Evolutionary conservation across 179 eudicot species (phyloP), one percentile per base, ranked within the genome.

Genomic region (Silene coronaria): DNA sequence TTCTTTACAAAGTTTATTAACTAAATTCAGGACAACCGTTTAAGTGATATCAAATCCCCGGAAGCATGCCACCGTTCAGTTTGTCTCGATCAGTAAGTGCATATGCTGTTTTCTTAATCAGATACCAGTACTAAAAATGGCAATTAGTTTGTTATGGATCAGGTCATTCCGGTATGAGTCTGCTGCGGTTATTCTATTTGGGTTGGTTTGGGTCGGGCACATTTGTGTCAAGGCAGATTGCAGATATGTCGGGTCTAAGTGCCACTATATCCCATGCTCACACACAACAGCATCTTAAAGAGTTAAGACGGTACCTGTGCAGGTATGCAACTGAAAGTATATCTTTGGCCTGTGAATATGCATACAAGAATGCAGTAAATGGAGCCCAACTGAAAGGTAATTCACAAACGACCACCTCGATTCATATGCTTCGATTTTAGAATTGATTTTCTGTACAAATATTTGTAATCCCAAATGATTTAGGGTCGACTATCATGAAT

Each of bases 291-390:
- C 42, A 27, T 2, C 48, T 51, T 34, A n/a, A n/a, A n/a, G n/a
- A n/a, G n/a, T n/a, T n/a, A 53, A 53, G 48, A 28, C 58, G 13
- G 48, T 38, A 28, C 61, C 28, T 26, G 5, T 80, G 76, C 87
- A 90, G 95, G 80, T 90, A 89, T 79, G 95, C 95, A 68, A 82
- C 90, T 58, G 97, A 90, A 82, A 88, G 97, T 79, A 60, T 88
- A 48, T 72, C 72, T 34, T 73, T 88, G 78, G 92, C 97, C 21
- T 91, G 97, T 85, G 89, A 85, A 71, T 91, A 77, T 74, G 96
- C 96, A 74, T 91, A 91, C 82, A 89, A 84, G 76, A 88, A 91
- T 81, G 95, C 98, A 69, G 81, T 91, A 48, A 89, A 91, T 65
- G 96, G 95, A 86, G 86, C 77, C 79, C 78, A 85, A 71, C 79